Conservation (phyloP, 2,329 filamentous ascomycete genomes). For the Apiospora arundinis region DNA sequence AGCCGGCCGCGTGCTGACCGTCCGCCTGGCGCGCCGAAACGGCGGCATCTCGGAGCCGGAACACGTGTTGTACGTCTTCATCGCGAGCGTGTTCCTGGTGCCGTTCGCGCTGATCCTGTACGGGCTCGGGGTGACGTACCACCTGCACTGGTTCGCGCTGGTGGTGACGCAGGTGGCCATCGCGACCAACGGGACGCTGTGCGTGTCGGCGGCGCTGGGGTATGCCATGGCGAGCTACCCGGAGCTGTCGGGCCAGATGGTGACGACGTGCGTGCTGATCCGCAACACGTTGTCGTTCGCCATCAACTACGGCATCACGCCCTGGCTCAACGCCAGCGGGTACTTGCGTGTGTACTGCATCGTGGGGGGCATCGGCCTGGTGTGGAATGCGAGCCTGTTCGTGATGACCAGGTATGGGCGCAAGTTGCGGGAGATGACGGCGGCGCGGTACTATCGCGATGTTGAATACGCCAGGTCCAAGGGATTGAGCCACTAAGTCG, state of each 20-base stretch:
- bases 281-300: constrained; percentile 58
- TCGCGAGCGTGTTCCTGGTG: constrained; percentile 27
- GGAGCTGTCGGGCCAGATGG: constrained; percentile 38
- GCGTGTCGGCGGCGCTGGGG: constrained; percentile 34
- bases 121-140: constrained; percentile 35
- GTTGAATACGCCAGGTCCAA: constrained; percentile 32
- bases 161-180: constrained; percentile 37
- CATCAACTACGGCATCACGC: constrained; percentile 53
- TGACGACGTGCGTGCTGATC: constrained; percentile 41
- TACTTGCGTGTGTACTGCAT: constrained; percentile 47
- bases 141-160: constrained; percentile 41
- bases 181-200: constrained; percentile 37
- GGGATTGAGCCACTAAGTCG: constrained; percentile 19
- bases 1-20: constrained; percentile 37
- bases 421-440: constrained; percentile 45
- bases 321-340: constrained; percentile 45
- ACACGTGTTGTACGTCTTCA: constrained; percentile 33
- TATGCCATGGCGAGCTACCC: constrained; percentile 41
- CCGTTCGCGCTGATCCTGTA: constrained; percentile 28
- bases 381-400: constrained; percentile 48
- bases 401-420: constrained; percentile 56
- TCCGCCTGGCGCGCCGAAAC: constrained; percentile 32
- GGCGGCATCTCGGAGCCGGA: constrained; percentile 34
- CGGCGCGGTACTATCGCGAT: constrained; percentile 45
- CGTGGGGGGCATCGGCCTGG: constrained; percentile 43